Percentiles rank a stretch among this genome's conserved stretches.
These are phyloP conservation scores for Saccharomycopsis hybrid DNA, from an alignment of 1,139 yeast genomes.

Conservation along the genomic window DNA sequence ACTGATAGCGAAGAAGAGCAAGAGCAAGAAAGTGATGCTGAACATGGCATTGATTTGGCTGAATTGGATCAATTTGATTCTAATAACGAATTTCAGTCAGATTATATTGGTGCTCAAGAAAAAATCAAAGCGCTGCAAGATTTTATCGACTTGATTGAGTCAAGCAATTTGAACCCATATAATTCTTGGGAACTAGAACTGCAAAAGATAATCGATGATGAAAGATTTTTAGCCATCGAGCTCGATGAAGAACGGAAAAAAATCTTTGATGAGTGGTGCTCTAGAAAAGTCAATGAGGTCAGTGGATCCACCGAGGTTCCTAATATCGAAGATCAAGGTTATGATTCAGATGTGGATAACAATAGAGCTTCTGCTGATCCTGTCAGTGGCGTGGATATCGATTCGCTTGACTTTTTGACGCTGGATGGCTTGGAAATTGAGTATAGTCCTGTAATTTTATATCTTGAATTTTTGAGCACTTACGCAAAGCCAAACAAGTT, in stretches of 20 bases:
- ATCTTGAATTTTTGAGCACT: slow-evolving; percentile 30
- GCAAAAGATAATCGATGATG: slow-evolving; percentile 34
- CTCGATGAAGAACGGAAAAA: slow-evolving; percentile 31
- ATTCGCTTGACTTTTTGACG: too few relatives aligned
- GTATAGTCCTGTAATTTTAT: slow-evolving; percentile 22
- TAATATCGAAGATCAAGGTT: slow-evolving; percentile 18
- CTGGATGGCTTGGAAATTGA: slow-evolving; percentile 11
- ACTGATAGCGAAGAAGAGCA: slow-evolving; percentile 13
- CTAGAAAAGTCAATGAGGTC: slow-evolving; percentile 14
- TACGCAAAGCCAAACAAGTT: slow-evolving; percentile 30
- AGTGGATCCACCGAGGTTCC: not conserved
- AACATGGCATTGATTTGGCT: slow-evolving; percentile 23
- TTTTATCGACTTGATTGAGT: slow-evolving; percentile 30
- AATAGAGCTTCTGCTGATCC: too few relatives aligned
- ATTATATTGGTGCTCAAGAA: not conserved
- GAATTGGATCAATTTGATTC: slow-evolving; percentile 15
- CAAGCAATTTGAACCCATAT: slow-evolving; percentile 33
- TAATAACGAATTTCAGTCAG: slow-evolving; percentile 13
- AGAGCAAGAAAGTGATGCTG: slow-evolving; percentile 20
- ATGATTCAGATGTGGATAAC: slow-evolving; percentile 5
- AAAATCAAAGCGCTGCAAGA: not conserved
- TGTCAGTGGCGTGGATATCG: too few relatives aligned
- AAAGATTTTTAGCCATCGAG: slow-evolving; percentile 34
- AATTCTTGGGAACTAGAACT: slow-evolving; percentile 43
- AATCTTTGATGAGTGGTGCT: slow-evolving; percentile 39